Evolutionary conservation across 1,139 yeast genomes (phyloP), one percentile per base, ranked within the genome.

Genomic region (Blastobotrys niveus): DNA sequence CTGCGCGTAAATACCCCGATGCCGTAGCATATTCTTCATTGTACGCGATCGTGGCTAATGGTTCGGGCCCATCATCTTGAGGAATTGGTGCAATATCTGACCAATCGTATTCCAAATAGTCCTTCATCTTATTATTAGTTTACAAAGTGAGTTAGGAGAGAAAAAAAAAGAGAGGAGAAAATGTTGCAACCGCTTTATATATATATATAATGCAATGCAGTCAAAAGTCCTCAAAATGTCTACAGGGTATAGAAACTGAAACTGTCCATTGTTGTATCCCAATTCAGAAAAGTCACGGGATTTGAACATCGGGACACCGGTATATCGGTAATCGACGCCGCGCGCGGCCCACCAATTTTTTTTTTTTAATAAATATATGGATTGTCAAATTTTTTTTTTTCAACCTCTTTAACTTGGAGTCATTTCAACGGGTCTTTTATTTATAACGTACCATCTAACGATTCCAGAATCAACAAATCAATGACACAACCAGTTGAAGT

Each of bases 21-120:
- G 77, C 71, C 15, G 62, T 53, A 50, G 69, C 72, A 66, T 85
- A 91, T 47, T 83, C 88, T 2, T 79, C 82, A 12, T 79, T 71
- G 66, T 91, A 93, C 55, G 86, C 66, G 43, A 91, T 91, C 47
- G 77, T 80, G 48, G 95, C 86, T 31, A 91, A 64, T 2, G 66
- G 56, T 51, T 75, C 61, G 36, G 63, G 63, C 8, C 71, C 73
- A 26, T 70, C 74, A 47, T 72, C 69, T 29, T 61, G 59, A 3
- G 57, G 56, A 25, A 59, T 48, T 2, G 66, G 66, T 10, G 32
- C 48, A 9, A 66, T 46, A 47, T 66, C 73, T 15, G 52, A 42
- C 66, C 64, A 70, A 50, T 59, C 60, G 48, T 48, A 52, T 9
- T 43, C 31, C 27, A 25, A 33, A 24, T 15, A 38, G 17, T 22